Conservation (phyloP, 768 basidiomycete genomes). For the Leccinum fibrillosum region DNA sequence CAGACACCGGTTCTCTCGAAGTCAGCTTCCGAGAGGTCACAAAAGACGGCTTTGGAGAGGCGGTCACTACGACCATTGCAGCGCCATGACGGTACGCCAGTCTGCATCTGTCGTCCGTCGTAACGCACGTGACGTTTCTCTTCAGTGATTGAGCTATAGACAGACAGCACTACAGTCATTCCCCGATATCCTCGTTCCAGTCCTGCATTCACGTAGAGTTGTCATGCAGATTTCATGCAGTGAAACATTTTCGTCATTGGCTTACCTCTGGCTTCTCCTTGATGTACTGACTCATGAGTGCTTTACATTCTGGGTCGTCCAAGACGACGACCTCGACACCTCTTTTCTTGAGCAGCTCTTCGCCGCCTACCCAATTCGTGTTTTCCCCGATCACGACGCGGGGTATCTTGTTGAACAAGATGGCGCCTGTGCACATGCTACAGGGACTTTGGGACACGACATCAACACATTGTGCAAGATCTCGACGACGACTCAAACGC, state of each 20-base stretch:
- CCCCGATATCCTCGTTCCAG: slow-evolving; percentile 65
- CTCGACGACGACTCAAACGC: background rate
- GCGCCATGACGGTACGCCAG: slow-evolving; percentile 17
- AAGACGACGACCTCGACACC: slow-evolving; percentile 55
- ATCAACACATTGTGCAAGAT: background rate
- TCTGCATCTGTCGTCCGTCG: background rate
- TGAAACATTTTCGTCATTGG: slow-evolving; percentile 2
- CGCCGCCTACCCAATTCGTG: slow-evolving; percentile 48
- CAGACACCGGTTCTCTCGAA: slow-evolving; percentile 33
- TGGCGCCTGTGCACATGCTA: slow-evolving; percentile 63
- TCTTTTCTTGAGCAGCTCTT: slow-evolving; percentile 46
- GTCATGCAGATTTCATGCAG: slow-evolving; percentile 4
- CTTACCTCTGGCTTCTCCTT: slow-evolving; percentile 50
- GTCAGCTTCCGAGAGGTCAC: slow-evolving; percentile 39
- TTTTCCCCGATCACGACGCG: slow-evolving; percentile 68
- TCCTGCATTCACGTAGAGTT: slow-evolving; percentile 33
- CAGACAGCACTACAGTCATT: slow-evolving; percentile 19
- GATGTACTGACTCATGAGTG: slow-evolving; percentile 57
- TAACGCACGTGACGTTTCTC: background rate
- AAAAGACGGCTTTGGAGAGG: slow-evolving; percentile 32
- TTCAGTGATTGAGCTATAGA: slow-evolving; percentile 7
- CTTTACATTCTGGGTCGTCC: slow-evolving; percentile 48
- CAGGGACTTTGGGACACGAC: slow-evolving; percentile 41
- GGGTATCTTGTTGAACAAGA: slow-evolving; percentile 60
- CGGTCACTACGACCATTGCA: slow-evolving; percentile 27